Conservation (phyloP, 331 rosid species). For the Cydonia oblonga region DNA sequence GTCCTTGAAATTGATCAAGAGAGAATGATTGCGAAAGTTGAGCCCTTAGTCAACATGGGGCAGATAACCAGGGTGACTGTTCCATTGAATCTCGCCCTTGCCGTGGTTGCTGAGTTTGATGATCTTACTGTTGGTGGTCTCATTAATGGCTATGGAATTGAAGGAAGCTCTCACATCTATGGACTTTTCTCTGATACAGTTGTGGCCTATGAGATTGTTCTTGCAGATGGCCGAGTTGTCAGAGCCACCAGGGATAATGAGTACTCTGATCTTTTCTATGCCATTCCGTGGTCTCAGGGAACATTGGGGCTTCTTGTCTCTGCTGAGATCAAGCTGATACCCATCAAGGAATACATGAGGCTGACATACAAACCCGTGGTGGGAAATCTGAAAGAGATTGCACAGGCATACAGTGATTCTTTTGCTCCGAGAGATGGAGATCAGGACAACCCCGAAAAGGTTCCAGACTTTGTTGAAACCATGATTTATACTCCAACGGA, state of each 20-base stretch:
- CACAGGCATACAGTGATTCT: slow-evolving; percentile 73
- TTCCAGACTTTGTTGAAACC: slow-evolving; percentile 91
- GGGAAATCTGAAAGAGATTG: slow-evolving; percentile 69
- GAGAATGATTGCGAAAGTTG: slow-evolving; percentile 77
- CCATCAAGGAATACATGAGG: slow-evolving; percentile 82
- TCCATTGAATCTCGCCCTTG: slow-evolving; percentile 81
- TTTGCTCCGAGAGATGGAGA: slow-evolving; percentile 85
- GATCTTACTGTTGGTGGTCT: slow-evolving; percentile 99
- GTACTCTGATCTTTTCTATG: slow-evolving; percentile 73
- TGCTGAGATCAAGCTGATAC: slow-evolving; percentile 83
- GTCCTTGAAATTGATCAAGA: slow-evolving; percentile 60
- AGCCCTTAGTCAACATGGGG: slow-evolving; percentile 97
- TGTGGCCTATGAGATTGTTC: slow-evolving; percentile 75
- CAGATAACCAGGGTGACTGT: slow-evolving; percentile 75
- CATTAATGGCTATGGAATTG: slow-evolving; percentile 94
- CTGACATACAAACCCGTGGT: slow-evolving; percentile 62
- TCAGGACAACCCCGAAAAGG: slow-evolving; percentile 72
- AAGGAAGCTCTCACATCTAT: slow-evolving; percentile 89
- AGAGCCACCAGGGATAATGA: slow-evolving; percentile 89
- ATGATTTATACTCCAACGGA: slow-evolving; percentile 63
- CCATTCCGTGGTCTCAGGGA: slow-evolving; percentile 99
- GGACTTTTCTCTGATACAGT: slow-evolving; percentile 92
- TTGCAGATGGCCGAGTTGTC: slow-evolving; percentile 80
- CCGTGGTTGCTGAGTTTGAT: slow-evolving; percentile 94
- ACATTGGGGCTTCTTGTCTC: slow-evolving; percentile 93